Base-by-base conservation (phyloP, 306 rosid genomes). In the Malus fusca region DNA sequence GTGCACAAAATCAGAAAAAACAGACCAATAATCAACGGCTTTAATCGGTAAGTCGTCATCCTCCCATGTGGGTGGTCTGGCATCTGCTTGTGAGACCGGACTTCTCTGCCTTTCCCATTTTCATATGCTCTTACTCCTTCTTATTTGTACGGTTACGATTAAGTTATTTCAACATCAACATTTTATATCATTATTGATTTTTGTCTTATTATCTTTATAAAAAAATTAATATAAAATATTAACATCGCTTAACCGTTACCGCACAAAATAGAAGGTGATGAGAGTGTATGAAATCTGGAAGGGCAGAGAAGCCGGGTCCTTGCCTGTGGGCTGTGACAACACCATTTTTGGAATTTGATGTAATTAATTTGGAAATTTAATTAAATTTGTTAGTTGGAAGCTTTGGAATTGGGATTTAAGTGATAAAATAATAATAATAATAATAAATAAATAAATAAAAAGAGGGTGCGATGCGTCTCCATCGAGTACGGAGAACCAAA, bases 401-500 rank as follows among this genome's bases (percentile, higher is more conserved):
- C 7, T 25, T 12, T 21, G 23, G 30, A 23, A 75, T 61, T 19
- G 35, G 10, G 42, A 37, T 37, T 37, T 8, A 7, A 37, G 2
- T 37, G 42, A 37, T 7, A 37, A 1, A 37, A 26, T 2, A 26
- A 26, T 26, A 26, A 26, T 25, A 25, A 25, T 25, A 26, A 26
- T 1, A 60, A 79, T 72, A 5, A 53, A 2, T 2, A 53, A 55
- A 2, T 4, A 21, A 8, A 26, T 0, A 26, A 2, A 1, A 31
- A 15, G 52, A 2, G 3, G 0, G 2, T 44, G 31, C 77, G 62
- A 56, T 19, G 44, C 30, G 82, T 84, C 88, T 63, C 75, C 30
- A 28, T 81, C 90, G 62, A 62, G 80, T 55, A 75, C 23, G 83
- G 74, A 73, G 87, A 83, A 83, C 80, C 83, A 83, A 77, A 81